These are phyloP conservation scores for Cruciata laevipes DNA, from an alignment of 257 asterid species.

Conservation along the genomic window DNA sequence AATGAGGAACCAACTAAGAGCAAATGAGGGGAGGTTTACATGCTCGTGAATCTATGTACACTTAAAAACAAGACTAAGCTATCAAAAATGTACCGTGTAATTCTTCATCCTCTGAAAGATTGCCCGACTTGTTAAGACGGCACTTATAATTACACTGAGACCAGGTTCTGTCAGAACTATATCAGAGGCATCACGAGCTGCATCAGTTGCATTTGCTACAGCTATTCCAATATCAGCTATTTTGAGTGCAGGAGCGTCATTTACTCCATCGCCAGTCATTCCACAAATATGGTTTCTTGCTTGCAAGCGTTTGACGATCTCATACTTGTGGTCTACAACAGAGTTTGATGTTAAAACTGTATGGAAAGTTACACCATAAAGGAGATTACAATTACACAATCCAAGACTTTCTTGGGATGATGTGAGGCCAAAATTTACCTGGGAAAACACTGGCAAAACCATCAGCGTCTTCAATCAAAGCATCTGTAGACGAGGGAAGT, in stretches of 20 bases:
- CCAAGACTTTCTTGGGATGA: conserved; percentile 3
- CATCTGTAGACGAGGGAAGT: conserved; percentile 50
- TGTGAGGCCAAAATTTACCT: conserved; percentile 24
- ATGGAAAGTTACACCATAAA: neutral
- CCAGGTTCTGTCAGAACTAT: conserved; percentile 80
- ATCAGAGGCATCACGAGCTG: conserved; percentile 84
- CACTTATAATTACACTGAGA: conserved; percentile 70
- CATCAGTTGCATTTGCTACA: conserved; percentile 80
- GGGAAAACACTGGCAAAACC: conserved; percentile 93
- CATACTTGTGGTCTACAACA: conserved; percentile 63
- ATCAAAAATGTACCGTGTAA: conserved; percentile 32
- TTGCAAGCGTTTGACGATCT: conserved; percentile 72
- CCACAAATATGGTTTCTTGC: conserved; percentile 77
- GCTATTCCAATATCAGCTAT: conserved; percentile 85
- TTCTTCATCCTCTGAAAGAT: conserved; percentile 91
- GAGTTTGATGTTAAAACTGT: neutral
- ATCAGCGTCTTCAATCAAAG: conserved; percentile 72
- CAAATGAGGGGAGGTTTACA: neutral
- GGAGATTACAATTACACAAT: neutral
- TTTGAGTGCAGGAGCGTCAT: conserved; percentile 78
- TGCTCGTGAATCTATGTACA: neutral
- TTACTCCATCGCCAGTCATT: conserved; percentile 92
- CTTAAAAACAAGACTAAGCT: neutral
- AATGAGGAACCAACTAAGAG: neutral
- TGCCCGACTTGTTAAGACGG: conserved; percentile 79